These are phyloP conservation scores for Solanum hybrid DNA, from an alignment of 305 asterid species.

Conservation along the genomic window DNA sequence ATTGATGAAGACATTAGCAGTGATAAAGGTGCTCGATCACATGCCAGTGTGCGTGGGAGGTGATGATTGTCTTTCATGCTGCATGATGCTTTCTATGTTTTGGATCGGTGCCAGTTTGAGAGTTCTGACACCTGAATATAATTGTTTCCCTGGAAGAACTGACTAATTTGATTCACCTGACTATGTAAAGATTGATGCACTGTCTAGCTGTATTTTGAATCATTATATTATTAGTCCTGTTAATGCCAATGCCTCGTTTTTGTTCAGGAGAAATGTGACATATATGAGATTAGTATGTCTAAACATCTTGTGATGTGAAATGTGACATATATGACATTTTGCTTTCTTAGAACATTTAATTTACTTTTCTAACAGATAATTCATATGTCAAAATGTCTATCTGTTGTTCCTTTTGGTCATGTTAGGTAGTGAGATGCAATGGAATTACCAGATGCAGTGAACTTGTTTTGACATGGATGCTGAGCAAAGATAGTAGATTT, in stretches of 20 bases:
- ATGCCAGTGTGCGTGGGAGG: conserved; percentile 52
- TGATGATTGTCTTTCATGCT: conserved; percentile 1
- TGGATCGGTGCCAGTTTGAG: neutral
- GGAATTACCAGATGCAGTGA: neutral
- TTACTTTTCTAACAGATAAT: neutral
- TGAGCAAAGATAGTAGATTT: no score
- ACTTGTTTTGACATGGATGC: neutral
- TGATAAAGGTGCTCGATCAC: conserved; percentile 58
- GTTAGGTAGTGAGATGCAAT: neutral
- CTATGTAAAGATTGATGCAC: conserved; percentile 39
- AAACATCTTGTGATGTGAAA: neutral
- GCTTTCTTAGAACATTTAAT: neutral
- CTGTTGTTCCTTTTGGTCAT: neutral
- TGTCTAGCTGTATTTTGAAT: conserved; percentile 19
- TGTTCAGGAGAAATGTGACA: neutral
- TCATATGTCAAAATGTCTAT: neutral
- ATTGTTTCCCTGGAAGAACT: conserved; percentile 5
- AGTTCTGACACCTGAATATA: neutral
- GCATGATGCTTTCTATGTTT: neutral
- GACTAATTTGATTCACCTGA: conserved; percentile 22
- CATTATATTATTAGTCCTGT: conserved; percentile 16
- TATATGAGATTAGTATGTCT: neutral
- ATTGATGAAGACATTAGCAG: conserved; percentile 67
- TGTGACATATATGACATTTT: neutral
- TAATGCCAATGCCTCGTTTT: neutral